Conservation (phyloP, 305 asterid genomes). For the Plantago coronopus region DNA sequence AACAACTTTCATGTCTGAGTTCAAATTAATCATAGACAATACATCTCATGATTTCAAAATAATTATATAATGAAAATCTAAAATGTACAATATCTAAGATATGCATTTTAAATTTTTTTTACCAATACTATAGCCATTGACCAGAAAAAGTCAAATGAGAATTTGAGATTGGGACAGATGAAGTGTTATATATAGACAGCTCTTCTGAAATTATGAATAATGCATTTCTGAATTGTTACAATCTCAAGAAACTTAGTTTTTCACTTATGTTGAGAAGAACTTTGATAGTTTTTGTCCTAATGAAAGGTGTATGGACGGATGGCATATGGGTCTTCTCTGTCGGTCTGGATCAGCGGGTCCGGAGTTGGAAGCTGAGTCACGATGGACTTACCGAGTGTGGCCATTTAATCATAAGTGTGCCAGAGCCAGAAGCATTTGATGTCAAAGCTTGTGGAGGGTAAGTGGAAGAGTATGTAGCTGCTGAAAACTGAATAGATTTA, state of each 20-base stretch:
- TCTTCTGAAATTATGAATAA: background rate
- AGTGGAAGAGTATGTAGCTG: slow-evolving; percentile 11
- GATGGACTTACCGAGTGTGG: slow-evolving; percentile 52
- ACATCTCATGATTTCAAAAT: too few relatives aligned
- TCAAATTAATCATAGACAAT: too few relatives aligned
- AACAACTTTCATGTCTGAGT: too few relatives aligned
- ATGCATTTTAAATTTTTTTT: too few relatives aligned
- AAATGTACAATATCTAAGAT: too few relatives aligned
- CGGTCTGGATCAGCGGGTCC: slow-evolving; percentile 88
- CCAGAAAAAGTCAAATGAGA: too few relatives aligned
- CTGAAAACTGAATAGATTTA: background rate
- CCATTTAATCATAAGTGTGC: slow-evolving; percentile 71
- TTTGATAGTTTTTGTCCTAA: background rate
- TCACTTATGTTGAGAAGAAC: background rate
- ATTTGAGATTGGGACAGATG: too few relatives aligned
- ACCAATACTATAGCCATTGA: too few relatives aligned
- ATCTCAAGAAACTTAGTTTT: background rate
- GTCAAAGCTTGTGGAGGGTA: slow-evolving; percentile 63
- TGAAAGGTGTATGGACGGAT: slow-evolving; percentile 85
- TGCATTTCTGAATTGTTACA: background rate
- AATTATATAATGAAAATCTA: too few relatives aligned
- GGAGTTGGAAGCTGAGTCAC: slow-evolving; percentile 63
- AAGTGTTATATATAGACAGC: too few relatives aligned
- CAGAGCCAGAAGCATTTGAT: slow-evolving; percentile 93
- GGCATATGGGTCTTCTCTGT: slow-evolving; percentile 80